Percentiles rank a stretch among this genome's conserved stretches.
Evolutionary conservation across 225 moss, liverwort and hornwort species (phyloP).

Genomic region (Pseudisothecium myosuroides): DNA sequence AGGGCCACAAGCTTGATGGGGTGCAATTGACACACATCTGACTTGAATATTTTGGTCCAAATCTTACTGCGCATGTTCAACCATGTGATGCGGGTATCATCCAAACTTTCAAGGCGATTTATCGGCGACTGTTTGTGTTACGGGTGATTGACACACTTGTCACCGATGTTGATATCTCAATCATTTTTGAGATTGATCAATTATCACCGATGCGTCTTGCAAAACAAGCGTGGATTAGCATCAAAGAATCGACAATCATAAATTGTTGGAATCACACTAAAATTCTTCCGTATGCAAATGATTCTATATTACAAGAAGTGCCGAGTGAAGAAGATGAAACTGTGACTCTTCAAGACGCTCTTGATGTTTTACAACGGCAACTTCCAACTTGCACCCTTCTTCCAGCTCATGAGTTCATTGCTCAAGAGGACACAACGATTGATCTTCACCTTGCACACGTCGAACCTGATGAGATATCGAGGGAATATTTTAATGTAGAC

Average conservation of each 20-base stretch:
- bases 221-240: not conserved
- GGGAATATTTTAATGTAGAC: not conserved
- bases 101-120: not conserved
- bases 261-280: not conserved
- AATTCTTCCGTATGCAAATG: not conserved
- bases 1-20: not conserved
- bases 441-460: not conserved
- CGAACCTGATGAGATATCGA: not conserved
- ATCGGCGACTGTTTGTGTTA: fast-evolving
- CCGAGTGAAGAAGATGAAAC: not conserved
- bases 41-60: not conserved
- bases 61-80: not conserved
- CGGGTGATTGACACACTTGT: not conserved
- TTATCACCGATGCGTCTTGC: not conserved
- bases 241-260: fast-evolving
- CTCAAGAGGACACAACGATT: fast-evolving
- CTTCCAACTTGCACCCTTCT: not conserved
- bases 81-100: not conserved
- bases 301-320: not conserved
- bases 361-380: not conserved
- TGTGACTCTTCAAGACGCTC: not conserved
- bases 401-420: not conserved
- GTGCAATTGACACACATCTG: not conserved
- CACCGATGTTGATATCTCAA: not conserved
- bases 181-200: not conserved